A percentile compares a stretch with the other conserved stretches of the same genome.
Evolutionary conservation across 345 rosid species (phyloP).

Genomic region (Eucalyptus marginata): DNA sequence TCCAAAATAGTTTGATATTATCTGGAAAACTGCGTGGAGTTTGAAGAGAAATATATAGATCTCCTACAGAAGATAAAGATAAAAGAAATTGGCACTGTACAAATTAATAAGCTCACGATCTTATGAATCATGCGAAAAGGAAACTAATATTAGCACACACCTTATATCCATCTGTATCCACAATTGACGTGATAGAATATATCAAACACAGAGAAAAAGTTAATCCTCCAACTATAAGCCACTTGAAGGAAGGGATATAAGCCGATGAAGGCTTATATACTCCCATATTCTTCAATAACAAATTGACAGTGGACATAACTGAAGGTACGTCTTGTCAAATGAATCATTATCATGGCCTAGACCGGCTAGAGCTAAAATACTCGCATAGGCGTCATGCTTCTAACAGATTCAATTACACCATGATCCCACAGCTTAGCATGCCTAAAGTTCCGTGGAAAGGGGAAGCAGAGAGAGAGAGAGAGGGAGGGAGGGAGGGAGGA

Average conservation of each 20-base stretch:
- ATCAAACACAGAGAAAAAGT: neutral
- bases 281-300: neutral
- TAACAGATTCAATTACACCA: neutral
- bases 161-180: neutral
- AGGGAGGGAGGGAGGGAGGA: too few species aligned
- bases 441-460: neutral
- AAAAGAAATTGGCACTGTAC: neutral
- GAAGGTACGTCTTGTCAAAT: neutral
- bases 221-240: neutral
- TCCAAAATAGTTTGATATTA: neutral
- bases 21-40: neutral
- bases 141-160: neutral
- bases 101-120: neutral
- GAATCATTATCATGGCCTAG: neutral
- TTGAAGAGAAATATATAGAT: neutral
- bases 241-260: neutral
- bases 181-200: neutral
- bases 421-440: neutral
- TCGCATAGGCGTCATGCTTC: neutral
- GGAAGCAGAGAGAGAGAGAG: neutral
- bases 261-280: neutral
- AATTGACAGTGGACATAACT: neutral
- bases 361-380: neutral
- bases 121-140: neutral
- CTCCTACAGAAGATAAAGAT: neutral